Evolutionary conservation across 2,329 filamentous ascomycete species (phyloP).

Genomic region (Cytospora paraplurivora): DNA sequence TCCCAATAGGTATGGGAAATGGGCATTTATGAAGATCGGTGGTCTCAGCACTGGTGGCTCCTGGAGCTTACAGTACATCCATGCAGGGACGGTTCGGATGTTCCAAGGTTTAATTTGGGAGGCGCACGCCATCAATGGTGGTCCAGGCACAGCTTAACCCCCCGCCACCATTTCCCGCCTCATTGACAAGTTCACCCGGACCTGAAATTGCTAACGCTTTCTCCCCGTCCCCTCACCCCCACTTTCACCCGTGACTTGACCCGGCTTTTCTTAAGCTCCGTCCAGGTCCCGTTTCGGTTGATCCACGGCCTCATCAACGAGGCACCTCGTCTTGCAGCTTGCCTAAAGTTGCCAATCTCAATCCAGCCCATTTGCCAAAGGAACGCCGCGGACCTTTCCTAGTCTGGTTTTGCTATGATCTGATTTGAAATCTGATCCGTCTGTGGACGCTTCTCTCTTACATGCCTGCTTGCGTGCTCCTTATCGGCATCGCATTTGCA

Average conservation of each 20-base stretch:
- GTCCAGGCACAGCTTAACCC: slow-evolving; percentile 13
- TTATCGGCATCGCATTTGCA: not conserved
- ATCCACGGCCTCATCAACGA: not conserved
- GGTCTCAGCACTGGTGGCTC: not conserved
- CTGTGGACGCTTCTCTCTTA: not conserved
- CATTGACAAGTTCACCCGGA: not conserved
- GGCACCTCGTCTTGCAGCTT: not conserved
- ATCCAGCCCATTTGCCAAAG: not conserved
- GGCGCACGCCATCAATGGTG: slow-evolving; percentile 11
- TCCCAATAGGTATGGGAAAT: no score
- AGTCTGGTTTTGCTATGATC: not conserved
- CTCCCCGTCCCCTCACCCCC: not conserved
- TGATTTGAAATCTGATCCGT: not conserved
- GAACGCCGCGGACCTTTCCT: not conserved
- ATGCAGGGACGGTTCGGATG: not conserved
- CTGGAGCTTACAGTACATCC: not conserved
- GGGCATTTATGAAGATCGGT: not conserved
- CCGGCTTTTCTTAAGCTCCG: not conserved
- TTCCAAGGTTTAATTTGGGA: slow-evolving; percentile 9
- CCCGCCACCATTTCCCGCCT: not conserved
- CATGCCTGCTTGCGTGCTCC: not conserved
- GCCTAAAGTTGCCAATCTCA: not conserved
- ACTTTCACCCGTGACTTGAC: slow-evolving; percentile 4
- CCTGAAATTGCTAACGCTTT: slow-evolving; percentile 1
- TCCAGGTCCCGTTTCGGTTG: not conserved